Conservation (phyloP, 495 filamentous ascomycete species). For the Acidomyces sp. region DNA sequence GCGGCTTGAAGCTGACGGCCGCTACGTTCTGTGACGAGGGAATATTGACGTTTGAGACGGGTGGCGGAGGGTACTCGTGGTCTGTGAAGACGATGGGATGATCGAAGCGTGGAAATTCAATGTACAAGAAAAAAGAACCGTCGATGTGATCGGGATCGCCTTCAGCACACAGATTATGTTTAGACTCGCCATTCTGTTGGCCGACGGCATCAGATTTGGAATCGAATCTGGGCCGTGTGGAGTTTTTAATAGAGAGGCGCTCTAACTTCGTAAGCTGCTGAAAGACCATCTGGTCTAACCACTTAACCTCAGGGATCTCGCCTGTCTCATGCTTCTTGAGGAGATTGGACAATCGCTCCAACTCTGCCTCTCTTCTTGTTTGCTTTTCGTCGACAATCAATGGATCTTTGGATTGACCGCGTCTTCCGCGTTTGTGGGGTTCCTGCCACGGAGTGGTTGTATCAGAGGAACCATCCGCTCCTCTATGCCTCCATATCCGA, state of each 20-base stretch:
- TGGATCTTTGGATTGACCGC: constrained; percentile 37
- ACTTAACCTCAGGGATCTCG: constrained; percentile 80
- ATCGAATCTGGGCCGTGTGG: constrained; percentile 4
- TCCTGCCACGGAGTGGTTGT: constrained; percentile 59
- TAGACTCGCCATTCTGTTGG: constrained; percentile 27
- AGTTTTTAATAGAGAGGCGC: constrained; percentile 14
- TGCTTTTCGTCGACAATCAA: constrained; percentile 42
- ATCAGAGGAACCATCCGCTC: constrained; percentile 73
- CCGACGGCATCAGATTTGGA: neutral
- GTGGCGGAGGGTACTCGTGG: constrained; percentile 76
- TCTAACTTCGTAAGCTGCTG: constrained; percentile 58
- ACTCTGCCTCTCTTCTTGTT: constrained; percentile 41
- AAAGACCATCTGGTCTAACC: constrained; percentile 90
- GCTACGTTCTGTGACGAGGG: constrained; percentile 33
- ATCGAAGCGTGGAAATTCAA: constrained; percentile 90
- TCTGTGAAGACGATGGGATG: constrained; percentile 93
- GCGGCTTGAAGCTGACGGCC: constrained; percentile 51
- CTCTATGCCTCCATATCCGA: constrained; percentile 62
- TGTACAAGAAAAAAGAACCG: constrained; percentile 59
- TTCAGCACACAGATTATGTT: constrained; percentile 24
- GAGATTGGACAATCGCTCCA: constrained; percentile 69
- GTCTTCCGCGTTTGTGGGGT: constrained; percentile 33
- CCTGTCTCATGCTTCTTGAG: constrained; percentile 98
- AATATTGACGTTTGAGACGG: constrained; percentile 55
- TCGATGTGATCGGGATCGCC: constrained; percentile 35